These are phyloP conservation scores for Termitomyces sp. DNA, from an alignment of 768 basidiomycete species.

Conservation along the genomic window DNA sequence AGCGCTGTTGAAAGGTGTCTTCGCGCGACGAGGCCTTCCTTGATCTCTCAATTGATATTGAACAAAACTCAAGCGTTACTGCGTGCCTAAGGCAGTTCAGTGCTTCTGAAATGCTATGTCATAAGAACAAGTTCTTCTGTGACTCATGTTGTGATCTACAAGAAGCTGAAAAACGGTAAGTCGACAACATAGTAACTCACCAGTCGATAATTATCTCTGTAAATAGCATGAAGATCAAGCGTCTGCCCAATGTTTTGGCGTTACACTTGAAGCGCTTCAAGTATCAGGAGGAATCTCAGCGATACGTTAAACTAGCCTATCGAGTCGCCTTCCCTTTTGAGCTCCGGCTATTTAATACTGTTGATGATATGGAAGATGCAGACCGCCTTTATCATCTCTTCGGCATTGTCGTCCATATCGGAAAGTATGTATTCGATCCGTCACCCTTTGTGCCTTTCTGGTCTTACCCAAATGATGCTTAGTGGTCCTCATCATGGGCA, in stretches of 20 bases:
- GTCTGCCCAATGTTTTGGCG: constrained; percentile 89
- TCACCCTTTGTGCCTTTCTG: background rate
- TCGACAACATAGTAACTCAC: constrained; percentile 5
- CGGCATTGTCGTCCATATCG: constrained; percentile 98
- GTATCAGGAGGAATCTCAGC: constrained; percentile 87
- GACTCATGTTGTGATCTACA: constrained; percentile 95
- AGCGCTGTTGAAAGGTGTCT: constrained; percentile 51
- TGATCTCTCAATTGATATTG: constrained; percentile 98
- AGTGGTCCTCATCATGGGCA: constrained; percentile 99
- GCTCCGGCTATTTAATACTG: constrained; percentile 93
- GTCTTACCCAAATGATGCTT: constrained; percentile 9
- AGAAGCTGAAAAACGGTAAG: constrained; percentile 95
- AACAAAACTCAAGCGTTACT: constrained; percentile 95
- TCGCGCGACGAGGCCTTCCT: constrained; percentile 95
- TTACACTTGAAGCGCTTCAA: constrained; percentile 98
- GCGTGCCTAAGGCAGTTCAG: constrained; percentile 96
- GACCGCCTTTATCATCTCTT: constrained; percentile 93
- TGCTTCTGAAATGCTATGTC: constrained; percentile 97
- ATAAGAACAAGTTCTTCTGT: constrained; percentile 98
- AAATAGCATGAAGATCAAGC: constrained; percentile 96
- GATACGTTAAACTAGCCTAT: constrained; percentile 93
- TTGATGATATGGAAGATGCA: constrained; percentile 87
- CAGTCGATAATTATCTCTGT: background rate
- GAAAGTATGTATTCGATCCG: constrained; percentile 60
- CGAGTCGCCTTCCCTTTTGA: constrained; percentile 96